These are phyloP conservation scores for Coelastrella sp. DNA, from an alignment of 139 green algal species.

Conservation along the genomic window DNA sequence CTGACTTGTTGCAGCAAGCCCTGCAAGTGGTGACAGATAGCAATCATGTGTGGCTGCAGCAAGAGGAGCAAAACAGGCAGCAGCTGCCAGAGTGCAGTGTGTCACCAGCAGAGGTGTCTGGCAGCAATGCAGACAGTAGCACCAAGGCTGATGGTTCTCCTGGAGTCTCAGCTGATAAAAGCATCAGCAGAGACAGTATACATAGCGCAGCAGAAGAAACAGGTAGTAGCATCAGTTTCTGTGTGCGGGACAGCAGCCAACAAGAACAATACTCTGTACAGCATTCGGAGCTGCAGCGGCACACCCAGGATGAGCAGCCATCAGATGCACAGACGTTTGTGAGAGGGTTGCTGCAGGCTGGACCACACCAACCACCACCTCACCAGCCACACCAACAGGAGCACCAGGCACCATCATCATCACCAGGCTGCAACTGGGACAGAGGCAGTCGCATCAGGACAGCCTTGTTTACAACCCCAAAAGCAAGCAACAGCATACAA, in stretches of 20 bases:
- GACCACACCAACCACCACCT: too few relatives aligned
- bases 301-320: not conserved
- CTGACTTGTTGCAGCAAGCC: not conserved
- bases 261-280: too few relatives aligned
- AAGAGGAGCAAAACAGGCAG: not conserved
- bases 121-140: not conserved
- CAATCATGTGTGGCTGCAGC: not conserved
- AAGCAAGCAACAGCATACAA: not conserved
- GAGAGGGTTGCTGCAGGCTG: too few relatives aligned
- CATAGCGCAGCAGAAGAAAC: not conserved
- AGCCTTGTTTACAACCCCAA: conserved; percentile 2
- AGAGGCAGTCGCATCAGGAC: not conserved
- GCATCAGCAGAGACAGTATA: not conserved
- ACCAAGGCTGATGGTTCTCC: too few relatives aligned
- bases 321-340: not conserved
- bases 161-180: too few relatives aligned
- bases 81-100: not conserved
- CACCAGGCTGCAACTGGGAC: not conserved
- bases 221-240: not conserved
- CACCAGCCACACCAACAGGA: not conserved
- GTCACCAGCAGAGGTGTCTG: not conserved
- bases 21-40: not conserved
- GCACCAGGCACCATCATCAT: not conserved
- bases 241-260: not conserved
- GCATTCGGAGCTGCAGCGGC: too few relatives aligned